Base-by-base conservation (phyloP, 2,329 filamentous ascomycete genomes). In the Cladosporium sp. region DNA sequence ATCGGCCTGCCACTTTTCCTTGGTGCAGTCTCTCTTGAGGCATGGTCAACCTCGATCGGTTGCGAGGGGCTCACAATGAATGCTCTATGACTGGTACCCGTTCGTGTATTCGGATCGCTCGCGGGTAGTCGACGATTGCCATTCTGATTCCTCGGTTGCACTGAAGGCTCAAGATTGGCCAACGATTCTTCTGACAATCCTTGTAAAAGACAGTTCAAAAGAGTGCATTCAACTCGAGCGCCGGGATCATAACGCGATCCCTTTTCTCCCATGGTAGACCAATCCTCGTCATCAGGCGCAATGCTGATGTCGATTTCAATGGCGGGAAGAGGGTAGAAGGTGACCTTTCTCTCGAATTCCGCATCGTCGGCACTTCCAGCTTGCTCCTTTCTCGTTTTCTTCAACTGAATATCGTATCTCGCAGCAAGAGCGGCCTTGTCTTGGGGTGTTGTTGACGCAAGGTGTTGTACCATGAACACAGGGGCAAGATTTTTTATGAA, bases 401-500 rank as follows among this genome's bases (percentile, higher is more conserved):
- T 61, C 4, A 71, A 24, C 30, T 59, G 56, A 29, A 73, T 64
- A 0, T 55, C 52, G 41, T 65, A 67, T 0, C 59, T 42, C 5
- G 64, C 41, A 24, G 57, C 54, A 9, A 45, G 15, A n/a, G 49
- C 42, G 12, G 32, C 29, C 17, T 57, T 55, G 4, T 56, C 56
- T 1, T 58, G 49, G 1, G 51, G 47, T 1, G 24, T 32, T 30
- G 55, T 50, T 1, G 52, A 40, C 2, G 66, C 51, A 5, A 61
- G 54, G 15, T 53, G 47, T 30, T 58, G 59, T 2, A 61, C 61
- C 12, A 74, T 60, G 4, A 73, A 60, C 0, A 72, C 53, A 1
- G 70, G 68, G 0, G 58, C 63, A 12, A 74, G 54, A 54, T 70
- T 67, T 20, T 68, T 68, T 54, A 73, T 58, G 36, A 69, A 73